A percentile compares a stretch with the other conserved stretches of the same genome.
phyloP scores from a whole-genome alignment of 176 grass and related monocot genomes.

The Oryza glumipatula region DNA sequence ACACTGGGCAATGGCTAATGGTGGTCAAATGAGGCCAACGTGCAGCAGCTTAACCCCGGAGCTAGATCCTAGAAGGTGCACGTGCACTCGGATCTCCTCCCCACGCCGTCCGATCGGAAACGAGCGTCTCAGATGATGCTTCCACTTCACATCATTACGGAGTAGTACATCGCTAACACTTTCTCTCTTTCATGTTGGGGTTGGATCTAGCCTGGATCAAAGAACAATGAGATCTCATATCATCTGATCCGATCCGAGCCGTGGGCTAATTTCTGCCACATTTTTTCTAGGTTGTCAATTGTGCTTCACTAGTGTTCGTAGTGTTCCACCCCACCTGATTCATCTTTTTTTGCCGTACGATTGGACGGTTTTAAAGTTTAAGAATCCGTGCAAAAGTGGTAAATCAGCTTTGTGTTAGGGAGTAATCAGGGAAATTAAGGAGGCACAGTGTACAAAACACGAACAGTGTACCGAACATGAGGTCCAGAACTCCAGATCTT shows the following conservation, averaged over 20 bases:
- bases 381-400: background rate
- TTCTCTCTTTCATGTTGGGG: background rate
- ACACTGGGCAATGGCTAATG: background rate
- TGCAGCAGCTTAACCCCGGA: conserved; percentile 19
- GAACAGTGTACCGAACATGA: background rate
- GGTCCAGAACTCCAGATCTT: conserved; percentile 33
- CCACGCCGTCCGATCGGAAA: conserved; percentile 18
- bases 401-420: background rate
- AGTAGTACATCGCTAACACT: background rate
- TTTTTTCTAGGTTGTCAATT: background rate
- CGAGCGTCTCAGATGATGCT: background rate
- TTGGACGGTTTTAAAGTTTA: background rate
- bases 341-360: background rate
- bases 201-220: background rate
- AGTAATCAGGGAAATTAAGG: background rate
- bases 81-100: conserved; percentile 18
- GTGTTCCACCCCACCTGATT: background rate
- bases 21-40: conserved; percentile 52
- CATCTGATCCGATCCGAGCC: background rate
- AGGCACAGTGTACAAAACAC: background rate
- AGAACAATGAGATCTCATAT: background rate
- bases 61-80: conserved; percentile 37
- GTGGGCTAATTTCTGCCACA: background rate
- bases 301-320: background rate
- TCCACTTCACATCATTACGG: background rate